Evolutionary conservation across 2,329 filamentous ascomycete species (phyloP).

Genomic region (Fusarium brachygibbosum): DNA sequence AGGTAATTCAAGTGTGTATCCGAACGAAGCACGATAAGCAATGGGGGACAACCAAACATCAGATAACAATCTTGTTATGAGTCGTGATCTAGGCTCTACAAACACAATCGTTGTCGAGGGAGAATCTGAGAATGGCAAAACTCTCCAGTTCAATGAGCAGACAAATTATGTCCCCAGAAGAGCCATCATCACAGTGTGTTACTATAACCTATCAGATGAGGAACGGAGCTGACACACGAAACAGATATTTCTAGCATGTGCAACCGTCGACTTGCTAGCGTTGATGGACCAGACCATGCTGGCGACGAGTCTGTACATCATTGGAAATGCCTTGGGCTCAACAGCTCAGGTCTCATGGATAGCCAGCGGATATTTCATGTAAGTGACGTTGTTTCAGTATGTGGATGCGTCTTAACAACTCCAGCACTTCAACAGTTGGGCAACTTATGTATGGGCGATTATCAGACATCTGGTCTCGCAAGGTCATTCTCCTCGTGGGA

Average conservation of each 20-base stretch:
- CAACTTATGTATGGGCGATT: conserved; percentile 62
- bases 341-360: conserved; percentile 67
- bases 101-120: conserved; percentile 20
- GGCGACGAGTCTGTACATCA: conserved; percentile 67
- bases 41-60: not conserved
- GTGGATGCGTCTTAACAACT: not conserved
- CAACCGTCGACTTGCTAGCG: conserved; percentile 67
- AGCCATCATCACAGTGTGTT: conserved; percentile 64
- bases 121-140: conserved; percentile 36
- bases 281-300: conserved; percentile 71
- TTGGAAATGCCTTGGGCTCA: conserved; percentile 64
- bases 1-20: not conserved
- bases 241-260: conserved; percentile 69
- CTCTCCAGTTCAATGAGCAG: conserved; percentile 65
- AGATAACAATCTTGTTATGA: not conserved
- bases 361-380: conserved; percentile 69
- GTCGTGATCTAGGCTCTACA: conserved; percentile 16
- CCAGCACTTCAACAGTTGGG: conserved; percentile 60
- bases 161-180: conserved; percentile 67
- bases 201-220: fast-evolving
- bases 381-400: conserved; percentile 32
- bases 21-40: not conserved
- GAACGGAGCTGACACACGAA: too few species aligned
- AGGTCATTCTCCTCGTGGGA: conserved; percentile 56
- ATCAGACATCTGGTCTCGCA: conserved; percentile 63